phyloP scores from a whole-genome alignment of 108 stramenopile genomes.

The Halocafeteria seosinensis region DNA sequence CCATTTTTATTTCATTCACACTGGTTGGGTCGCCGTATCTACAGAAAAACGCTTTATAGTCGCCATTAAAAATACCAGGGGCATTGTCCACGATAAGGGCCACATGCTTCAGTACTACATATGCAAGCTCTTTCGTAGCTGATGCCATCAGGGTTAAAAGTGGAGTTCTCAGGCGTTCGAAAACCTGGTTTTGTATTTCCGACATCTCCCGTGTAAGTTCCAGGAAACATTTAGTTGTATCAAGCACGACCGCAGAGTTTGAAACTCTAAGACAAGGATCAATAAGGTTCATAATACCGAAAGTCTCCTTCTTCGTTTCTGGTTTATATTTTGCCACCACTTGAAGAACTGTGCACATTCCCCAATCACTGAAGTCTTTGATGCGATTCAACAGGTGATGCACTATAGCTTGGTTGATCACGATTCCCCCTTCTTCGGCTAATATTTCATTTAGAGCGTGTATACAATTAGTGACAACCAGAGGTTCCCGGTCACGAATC shows the following conservation, averaged over 20 bases:
- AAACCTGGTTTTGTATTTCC: slow-evolving; percentile 64
- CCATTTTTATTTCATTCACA: slow-evolving; percentile 80
- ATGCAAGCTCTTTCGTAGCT: slow-evolving; percentile 63
- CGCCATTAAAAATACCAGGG: slow-evolving; percentile 82
- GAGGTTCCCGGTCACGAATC: slow-evolving; percentile 80
- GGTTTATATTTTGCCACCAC: slow-evolving; percentile 77
- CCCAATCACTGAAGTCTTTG: slow-evolving; percentile 92
- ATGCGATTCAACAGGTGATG: slow-evolving; percentile 82
- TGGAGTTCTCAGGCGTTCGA: slow-evolving; percentile 70
- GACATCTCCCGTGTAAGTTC: slow-evolving; percentile 34
- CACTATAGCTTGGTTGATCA: slow-evolving; percentile 73
- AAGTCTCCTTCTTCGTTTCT: slow-evolving; percentile 62
- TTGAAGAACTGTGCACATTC: slow-evolving; percentile 70
- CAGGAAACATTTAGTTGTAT: slow-evolving; percentile 78
- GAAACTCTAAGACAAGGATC: slow-evolving; percentile 83
- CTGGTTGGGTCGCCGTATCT: slow-evolving; percentile 80
- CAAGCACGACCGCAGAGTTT: slow-evolving; percentile 78
- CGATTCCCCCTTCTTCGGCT: slow-evolving; percentile 80
- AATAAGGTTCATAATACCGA: slow-evolving; percentile 94
- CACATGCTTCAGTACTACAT: slow-evolving; percentile 73
- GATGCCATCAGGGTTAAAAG: slow-evolving; percentile 73
- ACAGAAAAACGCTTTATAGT: slow-evolving; percentile 88
- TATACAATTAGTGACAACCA: slow-evolving; percentile 82
- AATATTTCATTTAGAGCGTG: slow-evolving; percentile 85
- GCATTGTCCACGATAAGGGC: slow-evolving; percentile 66